Evolutionary conservation across 164 flowering plant species (phyloP).

Genomic region (Magnolia officinalis): DNA sequence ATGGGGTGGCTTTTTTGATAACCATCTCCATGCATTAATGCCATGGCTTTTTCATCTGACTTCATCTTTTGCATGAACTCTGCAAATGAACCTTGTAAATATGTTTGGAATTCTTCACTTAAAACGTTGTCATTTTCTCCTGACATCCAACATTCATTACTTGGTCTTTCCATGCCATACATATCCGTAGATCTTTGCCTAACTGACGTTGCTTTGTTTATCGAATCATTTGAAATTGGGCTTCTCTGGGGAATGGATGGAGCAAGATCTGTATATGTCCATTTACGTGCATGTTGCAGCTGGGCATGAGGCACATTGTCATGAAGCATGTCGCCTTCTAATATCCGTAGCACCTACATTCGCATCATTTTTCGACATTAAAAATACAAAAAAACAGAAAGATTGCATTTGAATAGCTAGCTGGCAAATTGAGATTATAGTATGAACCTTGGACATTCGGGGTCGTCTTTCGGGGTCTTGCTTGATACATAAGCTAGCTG

Average conservation of each 20-base stretch:
- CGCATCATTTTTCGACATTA: not conserved
- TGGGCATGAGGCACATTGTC: constrained; percentile 10
- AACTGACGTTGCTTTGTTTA: not conserved
- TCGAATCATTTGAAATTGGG: not conserved
- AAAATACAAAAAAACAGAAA: not conserved
- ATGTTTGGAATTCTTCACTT: constrained; percentile 23
- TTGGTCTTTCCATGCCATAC: constrained; percentile 1
- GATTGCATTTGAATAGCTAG: not conserved
- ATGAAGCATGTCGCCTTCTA: constrained; percentile 31
- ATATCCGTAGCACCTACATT: constrained; percentile 27
- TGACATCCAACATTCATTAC: not conserved
- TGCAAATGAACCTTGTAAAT: constrained; percentile 28
- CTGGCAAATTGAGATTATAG: not conserved
- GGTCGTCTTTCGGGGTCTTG: constrained; percentile 33
- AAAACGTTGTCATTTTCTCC: constrained; percentile 12
- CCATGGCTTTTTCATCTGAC: not conserved
- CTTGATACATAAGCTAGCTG: constrained; percentile 33
- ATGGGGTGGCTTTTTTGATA: not conserved
- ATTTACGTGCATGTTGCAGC: not conserved
- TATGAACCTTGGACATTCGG: constrained; percentile 36
- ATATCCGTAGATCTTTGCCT: not conserved
- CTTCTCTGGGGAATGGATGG: constrained; percentile 2
- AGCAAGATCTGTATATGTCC: constrained; percentile 9
- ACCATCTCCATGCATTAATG: not conserved
- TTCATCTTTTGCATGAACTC: constrained; percentile 20